Evolutionary conservation across 2,329 filamentous ascomycete species (phyloP), one percentile per base, ranked within the genome.

Genomic region (Alternaria tenuissima): DNA sequence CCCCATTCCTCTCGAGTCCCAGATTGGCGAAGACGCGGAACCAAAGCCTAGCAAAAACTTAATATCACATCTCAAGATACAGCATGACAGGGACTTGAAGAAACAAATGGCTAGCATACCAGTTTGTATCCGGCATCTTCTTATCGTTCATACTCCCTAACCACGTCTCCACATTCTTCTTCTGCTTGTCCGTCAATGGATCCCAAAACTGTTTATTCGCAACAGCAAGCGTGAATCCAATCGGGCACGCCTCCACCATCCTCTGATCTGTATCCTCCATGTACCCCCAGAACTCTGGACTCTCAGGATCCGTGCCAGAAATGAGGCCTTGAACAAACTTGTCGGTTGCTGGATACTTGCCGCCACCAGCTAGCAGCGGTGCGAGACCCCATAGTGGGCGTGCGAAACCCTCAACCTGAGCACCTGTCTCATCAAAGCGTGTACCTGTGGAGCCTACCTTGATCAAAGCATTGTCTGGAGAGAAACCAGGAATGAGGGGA

Each of bases 11-110:
- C 73, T 90, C 90, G 34, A 94, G 78, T 0, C 91, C 91, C 1
- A 94, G 83, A 68, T 94, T 94, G 39, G 91, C 91, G 72, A 94
- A 94, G 5, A 94, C 90, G 39, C 91, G 87, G 74, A 94, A 94
- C 91, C 91, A 94, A 4, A 94, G 83, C 90, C 89, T 89, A 64
- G 84, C 20, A 54, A 1, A 38, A 24, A 39, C 16, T 74, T 61
- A 73, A 64, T 61, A 63, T 51, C 47, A 26, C 30, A 5, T 11
- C n/a, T 49, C 22, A 57, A 20, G 20, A 43, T 41, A 54, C 24
- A 41, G 12, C 6, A 36, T 1, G 32, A 9, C 22, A 26, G n/a
- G 3, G 5, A 61, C 24, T 22, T 42, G 4, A 39, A 51, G 51
- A 4, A 43, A 49, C 34, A 11, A 39, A 16, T 38, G 52, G 38